Base-by-base conservation (phyloP, 768 basidiomycete genomes). In the Inosperma sp. region DNA sequence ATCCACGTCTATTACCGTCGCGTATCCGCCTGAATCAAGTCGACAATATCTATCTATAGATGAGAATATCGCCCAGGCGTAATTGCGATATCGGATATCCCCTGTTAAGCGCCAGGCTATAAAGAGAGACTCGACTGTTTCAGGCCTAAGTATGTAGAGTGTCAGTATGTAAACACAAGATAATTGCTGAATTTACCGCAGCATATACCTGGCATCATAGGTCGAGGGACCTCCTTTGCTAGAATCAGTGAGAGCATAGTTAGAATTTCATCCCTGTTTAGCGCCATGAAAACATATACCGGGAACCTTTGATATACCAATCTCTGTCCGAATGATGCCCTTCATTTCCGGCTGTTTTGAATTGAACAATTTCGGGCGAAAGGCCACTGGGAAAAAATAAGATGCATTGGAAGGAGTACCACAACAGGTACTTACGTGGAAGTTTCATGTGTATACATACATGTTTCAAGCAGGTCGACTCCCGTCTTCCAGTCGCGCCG, bases 261-360 rank as follows among this genome's bases (percentile, higher is more conserved):
- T 13, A 33, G 21, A 16, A 29, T 9, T 8, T n/a, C n/a, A n/a
- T n/a, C n/a, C n/a, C n/a, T n/a, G n/a, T n/a, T n/a, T n/a, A n/a
- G 29, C 26, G 17, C 9, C 9, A 48, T 23, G n/a, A n/a, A n/a
- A n/a, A n/a, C n/a, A n/a, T n/a, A n/a, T n/a, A n/a, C n/a, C n/a
- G n/a, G n/a, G n/a, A 82, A 14, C 88, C 88, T 68, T 92, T 94
- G 72, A 95, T 93, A 62, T 93, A 95, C 93, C 93, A 96, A 61
- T 94, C 93, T 13, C 71, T 26, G 67, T 64, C 16, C 68, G 60
- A 33, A 70, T 69, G 13, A 65, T 65, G 9, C 75, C 71, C 58
- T 83, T 68, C 73, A 29, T 88, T 83, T 34, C 73, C 79, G 2
- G 77, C 72, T 6, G 81, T 80, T 36, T 82, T 75, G 71, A 94